Base-by-base conservation (phyloP, 768 basidiomycete genomes). In the Serpula lacrymans region DNA sequence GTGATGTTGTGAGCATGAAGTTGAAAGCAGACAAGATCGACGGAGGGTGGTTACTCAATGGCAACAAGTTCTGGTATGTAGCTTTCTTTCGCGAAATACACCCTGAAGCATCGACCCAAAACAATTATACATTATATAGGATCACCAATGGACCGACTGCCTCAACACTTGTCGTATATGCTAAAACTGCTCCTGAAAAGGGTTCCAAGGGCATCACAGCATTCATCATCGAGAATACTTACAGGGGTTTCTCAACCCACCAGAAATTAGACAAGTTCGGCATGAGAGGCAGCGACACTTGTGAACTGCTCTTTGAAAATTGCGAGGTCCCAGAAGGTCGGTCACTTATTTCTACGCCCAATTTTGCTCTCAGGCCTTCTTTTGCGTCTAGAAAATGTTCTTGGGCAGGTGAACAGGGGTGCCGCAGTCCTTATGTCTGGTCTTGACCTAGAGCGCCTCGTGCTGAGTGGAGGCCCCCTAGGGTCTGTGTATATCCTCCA, bases 181-280 rank as follows among this genome's bases (percentile, higher is more conserved):
- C 93, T 12, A 93, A 92, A 65, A 89, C 90, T 4, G 72, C 76
- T 11, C 88, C 87, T 1, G 68, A 80, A 29, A 78, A 78, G 49
- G 83, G 80, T 12, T 85, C 88, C 13, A 93, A 86, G 57, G 91
- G 93, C 16, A 91, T 96, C 48, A 95, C 93, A 0, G 79, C 93
- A 1, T 96, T 96, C 62, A 81, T 96, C 48, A 70, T 97, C 46
- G 91, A 95, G 65, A 84, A 77, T 32, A 81, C 67, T 6, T 91
- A 86, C 59, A 62, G 74, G 30, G 94, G 91, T 1, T 94, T 94
- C 62, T 90, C 89, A 5, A 87, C 89, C 0, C 84, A 86, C 50
- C 88, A 85, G 44, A 92, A 94, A 53, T 70, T 97, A 16, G 94
- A 97, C 62, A 97, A 97, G 60, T 82, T 96, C 55, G 94, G 94